Evolutionary conservation across 192 early-diverging fungal genomes (phyloP).

Genomic region (Coemansia sp.): DNA sequence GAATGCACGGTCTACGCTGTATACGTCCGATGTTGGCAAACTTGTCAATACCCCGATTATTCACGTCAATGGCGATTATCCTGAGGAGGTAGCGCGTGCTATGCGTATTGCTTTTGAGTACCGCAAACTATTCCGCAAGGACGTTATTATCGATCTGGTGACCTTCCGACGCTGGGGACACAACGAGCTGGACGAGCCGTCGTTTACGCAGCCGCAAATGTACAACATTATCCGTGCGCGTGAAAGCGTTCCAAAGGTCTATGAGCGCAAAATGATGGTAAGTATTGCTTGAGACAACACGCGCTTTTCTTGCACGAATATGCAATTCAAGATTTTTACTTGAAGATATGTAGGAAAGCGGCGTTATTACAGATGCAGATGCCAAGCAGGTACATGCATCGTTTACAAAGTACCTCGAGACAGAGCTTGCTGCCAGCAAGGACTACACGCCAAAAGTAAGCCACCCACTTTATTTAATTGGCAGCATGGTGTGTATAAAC

Average conservation of each 20-base stretch:
- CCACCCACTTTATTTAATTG: background rate
- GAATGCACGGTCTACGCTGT: slow-evolving; percentile 88
- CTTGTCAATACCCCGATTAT: slow-evolving; percentile 95
- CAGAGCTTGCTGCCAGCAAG: slow-evolving; percentile 44
- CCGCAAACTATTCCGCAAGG: slow-evolving; percentile 91
- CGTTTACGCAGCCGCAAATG: slow-evolving; percentile 96
- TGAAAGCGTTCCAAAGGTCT: slow-evolving; percentile 79
- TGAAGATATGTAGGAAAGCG: slow-evolving; percentile 15
- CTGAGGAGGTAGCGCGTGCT: slow-evolving; percentile 89
- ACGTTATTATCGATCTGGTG: slow-evolving; percentile 93
- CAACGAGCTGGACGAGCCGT: slow-evolving; percentile 97
- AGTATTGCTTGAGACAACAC: background rate
- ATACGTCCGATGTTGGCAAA: slow-evolving; percentile 94
- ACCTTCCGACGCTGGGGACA: slow-evolving; percentile 97
- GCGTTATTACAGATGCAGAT: slow-evolving; percentile 25
- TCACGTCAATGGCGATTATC: slow-evolving; percentile 95
- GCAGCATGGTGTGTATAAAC: background rate
- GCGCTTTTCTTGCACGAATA: background rate
- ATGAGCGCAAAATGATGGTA: slow-evolving; percentile 74
- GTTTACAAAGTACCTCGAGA: slow-evolving; percentile 39
- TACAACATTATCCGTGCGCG: slow-evolving; percentile 89
- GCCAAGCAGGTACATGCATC: slow-evolving; percentile 24
- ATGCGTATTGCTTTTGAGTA: slow-evolving; percentile 85
- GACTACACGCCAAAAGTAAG: slow-evolving; percentile 38
- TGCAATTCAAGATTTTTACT: background rate